Base-by-base conservation (phyloP, 371 early-diverging fungal species). In the Nosema bombycis region DNA sequence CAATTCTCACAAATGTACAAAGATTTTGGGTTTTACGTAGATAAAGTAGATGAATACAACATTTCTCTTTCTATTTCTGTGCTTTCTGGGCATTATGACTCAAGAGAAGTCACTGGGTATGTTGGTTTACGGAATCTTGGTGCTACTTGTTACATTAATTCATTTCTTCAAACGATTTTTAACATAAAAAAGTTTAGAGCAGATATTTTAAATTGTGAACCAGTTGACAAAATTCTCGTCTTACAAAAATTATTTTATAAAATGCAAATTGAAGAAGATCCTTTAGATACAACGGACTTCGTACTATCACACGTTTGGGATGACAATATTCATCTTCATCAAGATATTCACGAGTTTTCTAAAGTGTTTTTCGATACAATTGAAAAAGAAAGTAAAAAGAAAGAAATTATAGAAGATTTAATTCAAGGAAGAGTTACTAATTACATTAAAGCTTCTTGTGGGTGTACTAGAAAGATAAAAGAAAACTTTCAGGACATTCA, bases 61-160 rank as follows among this genome's bases (percentile, higher is more conserved):
- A 67, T 75, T 28, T 32, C 10, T 24, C 55, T 75, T n/a, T 10
- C 29, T 14, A 38, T 75, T 14, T 4, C 32, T 24, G 69, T 75
- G 15, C 28, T 55, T n/a, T 32, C 28, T 23, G 60, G 64, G 34
- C 33, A 62, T 29, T 75, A 75, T 67, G 33, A 75, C 29, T 75
- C 75, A 18, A 75, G 46, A 60, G 36, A 75, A 37, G 28, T 28
- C 12, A 75, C 75, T 1, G 58, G 69, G 12, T 67, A 63, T 58
- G 26, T 38, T 21, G 99, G 98, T 0, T 86, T 98, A 73, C 90
- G 90, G 71, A 97, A 97, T 85, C 94, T 96, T 84, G 99, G 97
- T 14, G 97, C 98, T 0, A 97, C 99, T 0, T 96, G 99, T 88
- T 98, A 98, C 85, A 93, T 96, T 92, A 97, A 96, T 88, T 94